Base-by-base conservation (phyloP, 1,284 basidiomycete species). In the Rugosomyces carneus region DNA sequence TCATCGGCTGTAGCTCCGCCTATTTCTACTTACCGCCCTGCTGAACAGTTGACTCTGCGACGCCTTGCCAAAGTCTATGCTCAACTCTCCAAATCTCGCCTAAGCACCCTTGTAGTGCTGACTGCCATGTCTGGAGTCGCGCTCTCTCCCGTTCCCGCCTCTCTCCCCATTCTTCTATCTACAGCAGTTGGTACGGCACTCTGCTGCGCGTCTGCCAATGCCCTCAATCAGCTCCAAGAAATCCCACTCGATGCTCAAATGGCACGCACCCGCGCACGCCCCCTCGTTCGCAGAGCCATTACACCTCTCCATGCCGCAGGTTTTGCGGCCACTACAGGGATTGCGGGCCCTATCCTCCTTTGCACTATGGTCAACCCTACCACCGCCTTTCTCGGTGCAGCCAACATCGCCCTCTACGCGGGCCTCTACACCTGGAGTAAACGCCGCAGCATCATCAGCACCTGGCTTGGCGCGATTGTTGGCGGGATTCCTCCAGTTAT, bases 221-320 rank as follows among this genome's bases (percentile, higher is more conserved):
- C 94, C 0, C 75, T 97, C 55, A 99, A 99, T 67, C 93, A 99
- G 65, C 71, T 99, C 2, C 84, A 94, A 59, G 96, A 99, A 65
- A 76, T 90, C 2, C 96, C 96, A 0, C 90, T 95, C 52, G 96
- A 99, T 61, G 93, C 96, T 0, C 96, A 99, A 64, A 99, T 98
- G 83, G 76, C 84, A 0, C 81, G 96, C 31, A 99, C 96, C 0
- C 80, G 94, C 13, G 84, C 76, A 39, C 73, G 96, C 19, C 94
- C 94, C 0, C 79, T 99, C n/a, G 93, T 93, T 0, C 79, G 89
- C 10, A 75, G 87, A 26, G 81, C 83, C 6, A 81, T 99, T 46
- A 83, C 83, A 1, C 86, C 93, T 0, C 65, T 89, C 15, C 95
- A 99, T 63, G 94, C 93, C 0, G 75, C 84, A 5, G 71, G 72